Evolutionary conservation across 106 monocot genomes (phyloP), one percentile per base, ranked within the genome.

Genomic region (Alisma plantagoaquatica): DNA sequence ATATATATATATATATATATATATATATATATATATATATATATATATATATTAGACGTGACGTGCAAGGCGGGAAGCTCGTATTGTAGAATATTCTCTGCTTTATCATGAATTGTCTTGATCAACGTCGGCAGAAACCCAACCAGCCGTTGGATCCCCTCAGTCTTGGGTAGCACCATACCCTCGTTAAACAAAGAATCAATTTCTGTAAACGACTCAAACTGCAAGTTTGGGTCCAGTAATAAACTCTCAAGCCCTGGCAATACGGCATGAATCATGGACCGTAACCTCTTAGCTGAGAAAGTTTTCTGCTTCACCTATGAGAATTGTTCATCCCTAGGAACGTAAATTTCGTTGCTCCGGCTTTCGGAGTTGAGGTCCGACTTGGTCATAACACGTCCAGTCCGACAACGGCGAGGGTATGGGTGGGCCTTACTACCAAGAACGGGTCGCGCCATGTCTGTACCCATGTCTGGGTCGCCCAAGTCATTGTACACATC

Each of bases 321-420:
- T 72, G 87, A 87, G 41, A 87, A 94, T 7, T 66, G 70, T 21
- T 94, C 93, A 23, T 94, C 93, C 1, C 87, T 48, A 0, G 93
- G 87, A 17, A 87, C 87, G 33, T 94, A 94, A 0, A 76, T 87
- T 23, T 75, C 75, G 43, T 83, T 77, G 54, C 67, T 77, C 73
- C n/a, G n/a, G n/a, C n/a, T n/a, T n/a, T n/a, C n/a, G n/a, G n/a
- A n/a, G n/a, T n/a, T n/a, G n/a, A n/a, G n/a, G n/a, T n/a, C n/a
- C n/a, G n/a, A n/a, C 23, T 52, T 29, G 5, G 73, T 29, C 8
- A 61, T 54, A 1, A 52, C 56, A 3, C 84, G 77, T 7, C 96
- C 88, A 2, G 89, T 90, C 10, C 89, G 30, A 29, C 72, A 58
- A 0, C 89, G 64, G 18, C 87, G 31, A 0, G 93, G 93, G 53